Base-by-base conservation (phyloP, 495 filamentous ascomycete species). In the Penicillium paxilli region DNA sequence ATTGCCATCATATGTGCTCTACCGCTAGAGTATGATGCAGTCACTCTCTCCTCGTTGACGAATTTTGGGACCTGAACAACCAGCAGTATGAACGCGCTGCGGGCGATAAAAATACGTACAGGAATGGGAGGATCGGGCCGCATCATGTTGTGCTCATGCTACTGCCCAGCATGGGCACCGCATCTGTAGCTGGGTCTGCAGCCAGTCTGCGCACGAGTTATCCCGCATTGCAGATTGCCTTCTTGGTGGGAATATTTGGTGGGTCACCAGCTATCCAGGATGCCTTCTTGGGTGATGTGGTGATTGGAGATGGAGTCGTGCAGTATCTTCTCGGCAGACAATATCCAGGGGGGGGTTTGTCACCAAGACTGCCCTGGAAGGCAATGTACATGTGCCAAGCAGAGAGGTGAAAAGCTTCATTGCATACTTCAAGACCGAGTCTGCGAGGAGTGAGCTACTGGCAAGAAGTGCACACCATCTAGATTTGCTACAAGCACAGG, bases 1-100 rank as follows among this genome's bases (percentile, higher is more conserved):
- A 64, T 73, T n/a, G 71, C 62, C 22, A 65, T 76, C n/a, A 60
- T 74, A 7, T 71, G 69, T 46, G 71, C 71, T 1, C 55, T 74
- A 8, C 51, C 58, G 4, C 57, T 63, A 3, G 71, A 75, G 49
- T 60, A 45, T 26, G 54, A 71, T 19, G 73, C 73, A 23, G 65
- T 68, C 4, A 8, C 4, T 1, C 17, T 49, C 38, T 49, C 38
- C 14, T 64, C 4, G 20, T 66, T 5, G 65, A 68, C 35, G 60
- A 64, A 14, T 51, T 57, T 35, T 67, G 58, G 58, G 45, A 65
- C 16, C 26, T 58, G 14, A 38, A 52, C 47, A 40, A 57, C 22
- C 19, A 62, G 8, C 23, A 55, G 20, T 69, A 65, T 33, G 65
- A 63, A 12, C 53, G 55, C 26, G 52, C 49, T 8, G 8, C 10